These are phyloP conservation scores for Xylaria longipes DNA, from an alignment of 495 filamentous ascomycete genomes.

Conservation along the genomic window DNA sequence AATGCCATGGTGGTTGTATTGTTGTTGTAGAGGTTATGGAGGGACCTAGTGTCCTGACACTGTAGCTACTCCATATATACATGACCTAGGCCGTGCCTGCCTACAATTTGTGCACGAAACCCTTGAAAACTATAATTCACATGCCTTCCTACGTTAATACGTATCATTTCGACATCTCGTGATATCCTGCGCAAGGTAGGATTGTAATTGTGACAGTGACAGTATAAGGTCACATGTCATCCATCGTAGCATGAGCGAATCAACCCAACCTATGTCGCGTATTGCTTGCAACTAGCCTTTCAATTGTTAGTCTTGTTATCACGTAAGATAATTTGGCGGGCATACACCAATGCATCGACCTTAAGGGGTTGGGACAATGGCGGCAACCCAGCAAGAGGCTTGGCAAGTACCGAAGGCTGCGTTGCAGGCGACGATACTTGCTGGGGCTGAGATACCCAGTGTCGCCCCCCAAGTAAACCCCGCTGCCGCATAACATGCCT, in stretches of 20 bases:
- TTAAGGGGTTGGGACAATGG: slow-evolving; percentile 21
- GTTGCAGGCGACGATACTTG: slow-evolving; percentile 55
- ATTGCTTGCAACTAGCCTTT: background rate
- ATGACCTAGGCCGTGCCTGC: too few species aligned
- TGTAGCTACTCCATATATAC: too few species aligned
- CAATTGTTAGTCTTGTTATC: too few species aligned
- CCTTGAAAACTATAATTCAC: background rate
- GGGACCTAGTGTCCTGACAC: too few species aligned
- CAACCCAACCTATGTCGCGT: background rate
- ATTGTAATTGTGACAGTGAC: background rate
- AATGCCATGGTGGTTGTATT: too few species aligned
- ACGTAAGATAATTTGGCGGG: background rate
- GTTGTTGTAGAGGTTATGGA: too few species aligned
- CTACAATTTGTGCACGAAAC: too few species aligned
- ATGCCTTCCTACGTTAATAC: background rate
- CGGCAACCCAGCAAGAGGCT: slow-evolving; percentile 50
- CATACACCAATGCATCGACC: background rate
- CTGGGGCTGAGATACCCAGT: slow-evolving; percentile 44
- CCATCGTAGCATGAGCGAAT: background rate
- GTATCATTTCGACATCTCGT: background rate
- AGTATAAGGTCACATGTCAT: background rate
- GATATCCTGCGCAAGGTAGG: background rate
- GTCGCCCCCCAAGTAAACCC: slow-evolving; percentile 56
- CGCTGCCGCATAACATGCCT: slow-evolving; percentile 60
- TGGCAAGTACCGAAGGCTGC: slow-evolving; percentile 56